These are phyloP conservation scores for Blastocystis sp. DNA, from an alignment of 352 stramenopile species.

Conservation along the genomic window DNA sequence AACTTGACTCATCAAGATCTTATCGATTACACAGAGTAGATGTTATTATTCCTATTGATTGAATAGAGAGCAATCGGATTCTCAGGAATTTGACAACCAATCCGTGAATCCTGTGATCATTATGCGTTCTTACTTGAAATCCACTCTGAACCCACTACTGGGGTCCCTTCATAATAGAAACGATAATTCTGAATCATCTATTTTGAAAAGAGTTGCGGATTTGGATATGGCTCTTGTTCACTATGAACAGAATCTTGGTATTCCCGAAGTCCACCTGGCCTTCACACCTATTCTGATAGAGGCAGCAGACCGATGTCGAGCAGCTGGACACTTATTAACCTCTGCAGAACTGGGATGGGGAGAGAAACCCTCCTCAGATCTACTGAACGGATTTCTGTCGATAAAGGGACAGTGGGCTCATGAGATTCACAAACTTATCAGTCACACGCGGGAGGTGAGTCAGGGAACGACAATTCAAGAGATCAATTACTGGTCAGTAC, in stretches of 20 bases:
- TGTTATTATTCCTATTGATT: not conserved
- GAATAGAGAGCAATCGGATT: not conserved
- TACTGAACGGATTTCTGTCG: conserved; percentile 71
- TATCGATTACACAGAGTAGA: not conserved
- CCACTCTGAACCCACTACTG: conserved; percentile 40
- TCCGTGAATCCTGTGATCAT: conserved; percentile 40
- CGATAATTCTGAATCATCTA: not conserved
- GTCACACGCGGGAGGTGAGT: conserved; percentile 78
- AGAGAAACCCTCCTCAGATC: conserved; percentile 70
- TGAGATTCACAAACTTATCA: conserved; percentile 88
- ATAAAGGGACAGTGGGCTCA: conserved; percentile 83
- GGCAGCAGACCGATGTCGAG: conserved; percentile 74
- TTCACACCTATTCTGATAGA: conserved; percentile 82
- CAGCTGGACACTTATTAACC: conserved; percentile 68
- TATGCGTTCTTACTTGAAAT: conserved; percentile 51
- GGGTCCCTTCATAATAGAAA: not conserved
- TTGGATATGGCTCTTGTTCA: conserved; percentile 86
- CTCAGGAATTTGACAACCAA: conserved; percentile 16
- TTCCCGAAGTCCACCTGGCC: conserved; percentile 84
- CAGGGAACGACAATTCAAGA: conserved; percentile 84
- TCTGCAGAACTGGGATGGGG: conserved; percentile 69
- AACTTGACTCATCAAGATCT: conserved; percentile 20
- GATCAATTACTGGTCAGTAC: conserved; percentile 89
- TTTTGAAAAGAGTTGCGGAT: conserved; percentile 79
- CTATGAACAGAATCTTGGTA: conserved; percentile 89